A percentile compares a stretch with the other conserved stretches of the same genome.
phyloP scores from a whole-genome alignment of 1,284 basidiomycete genomes.

The Ustilago bromivora region DNA sequence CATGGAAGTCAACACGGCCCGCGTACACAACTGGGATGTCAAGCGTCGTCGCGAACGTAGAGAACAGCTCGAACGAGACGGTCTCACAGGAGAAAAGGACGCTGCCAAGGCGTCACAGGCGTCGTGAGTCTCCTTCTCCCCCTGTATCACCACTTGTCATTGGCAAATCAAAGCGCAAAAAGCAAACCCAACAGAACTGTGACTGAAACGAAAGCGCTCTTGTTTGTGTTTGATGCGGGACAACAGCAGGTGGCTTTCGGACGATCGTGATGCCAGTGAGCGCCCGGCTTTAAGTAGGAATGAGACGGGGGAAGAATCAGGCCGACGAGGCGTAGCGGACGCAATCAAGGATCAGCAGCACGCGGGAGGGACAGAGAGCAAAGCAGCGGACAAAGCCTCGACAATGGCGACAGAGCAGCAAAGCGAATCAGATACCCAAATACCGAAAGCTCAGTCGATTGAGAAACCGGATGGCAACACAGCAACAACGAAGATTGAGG shows the following conservation, averaged over 20 bases:
- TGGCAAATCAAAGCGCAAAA: constrained; percentile 1
- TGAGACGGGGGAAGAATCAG: neutral
- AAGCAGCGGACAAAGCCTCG: neutral
- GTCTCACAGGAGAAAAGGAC: constrained; percentile 20
- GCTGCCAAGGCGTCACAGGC: constrained; percentile 27
- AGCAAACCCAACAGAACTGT: neutral
- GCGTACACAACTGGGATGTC: constrained; percentile 97
- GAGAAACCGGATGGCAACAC: neutral
- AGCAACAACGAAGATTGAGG: neutral
- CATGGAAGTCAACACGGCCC: constrained; percentile 97
- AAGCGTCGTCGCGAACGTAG: constrained; percentile 78
- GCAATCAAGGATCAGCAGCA: neutral
- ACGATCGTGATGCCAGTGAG: constrained; percentile 27
- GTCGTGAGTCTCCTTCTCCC: constrained; percentile 36
- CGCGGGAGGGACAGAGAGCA: neutral
- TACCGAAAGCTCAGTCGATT: neutral
- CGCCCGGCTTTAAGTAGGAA: neutral
- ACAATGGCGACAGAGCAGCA: neutral
- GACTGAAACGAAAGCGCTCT: constrained; percentile 19
- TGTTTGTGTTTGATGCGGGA: constrained; percentile 9
- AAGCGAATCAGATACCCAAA: neutral
- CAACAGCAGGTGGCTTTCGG: constrained; percentile 34
- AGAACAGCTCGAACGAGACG: constrained; percentile 43
- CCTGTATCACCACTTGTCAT: neutral
- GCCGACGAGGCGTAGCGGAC: neutral